These are phyloP conservation scores for Malus orientalis DNA, from an alignment of 306 rosid species.

Conservation along the genomic window DNA sequence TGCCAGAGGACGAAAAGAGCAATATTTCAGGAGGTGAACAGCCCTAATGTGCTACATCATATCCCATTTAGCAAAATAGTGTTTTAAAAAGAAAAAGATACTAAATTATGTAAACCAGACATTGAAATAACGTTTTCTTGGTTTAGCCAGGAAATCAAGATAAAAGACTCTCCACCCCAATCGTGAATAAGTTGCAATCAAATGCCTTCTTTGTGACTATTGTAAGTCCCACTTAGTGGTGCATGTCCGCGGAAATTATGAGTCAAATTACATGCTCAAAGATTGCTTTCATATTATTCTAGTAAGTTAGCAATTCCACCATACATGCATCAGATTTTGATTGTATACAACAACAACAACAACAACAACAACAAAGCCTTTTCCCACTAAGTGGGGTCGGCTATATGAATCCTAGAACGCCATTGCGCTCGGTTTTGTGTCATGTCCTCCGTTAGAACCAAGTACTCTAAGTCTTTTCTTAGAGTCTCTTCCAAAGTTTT, in stretches of 20 bases:
- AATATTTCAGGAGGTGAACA: background rate
- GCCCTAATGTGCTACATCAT: background rate
- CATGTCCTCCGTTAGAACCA: too few relatives aligned
- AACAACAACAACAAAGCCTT: background rate
- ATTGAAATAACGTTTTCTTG: too few relatives aligned
- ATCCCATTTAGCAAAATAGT: background rate
- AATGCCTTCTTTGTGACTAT: background rate
- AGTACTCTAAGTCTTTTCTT: too few relatives aligned
- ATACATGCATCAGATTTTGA: background rate
- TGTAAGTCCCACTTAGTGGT: background rate
- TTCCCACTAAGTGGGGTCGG: too few relatives aligned
- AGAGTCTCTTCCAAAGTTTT: too few relatives aligned
- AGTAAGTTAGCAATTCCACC: background rate
- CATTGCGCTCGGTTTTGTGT: too few relatives aligned
- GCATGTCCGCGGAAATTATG: background rate
- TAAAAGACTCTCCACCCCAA: background rate
- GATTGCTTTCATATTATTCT: background rate
- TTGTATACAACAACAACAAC: too few relatives aligned
- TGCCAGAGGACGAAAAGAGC: conserved; percentile 27
- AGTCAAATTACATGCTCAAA: background rate
- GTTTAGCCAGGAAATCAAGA: background rate
- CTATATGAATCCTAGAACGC: too few relatives aligned
- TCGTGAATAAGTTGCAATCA: background rate
- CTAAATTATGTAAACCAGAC: background rate
- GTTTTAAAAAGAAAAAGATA: background rate